Evolutionary conservation across 352 stramenopile species (phyloP).

Genomic region (Globisporangium viniferum): DNA sequence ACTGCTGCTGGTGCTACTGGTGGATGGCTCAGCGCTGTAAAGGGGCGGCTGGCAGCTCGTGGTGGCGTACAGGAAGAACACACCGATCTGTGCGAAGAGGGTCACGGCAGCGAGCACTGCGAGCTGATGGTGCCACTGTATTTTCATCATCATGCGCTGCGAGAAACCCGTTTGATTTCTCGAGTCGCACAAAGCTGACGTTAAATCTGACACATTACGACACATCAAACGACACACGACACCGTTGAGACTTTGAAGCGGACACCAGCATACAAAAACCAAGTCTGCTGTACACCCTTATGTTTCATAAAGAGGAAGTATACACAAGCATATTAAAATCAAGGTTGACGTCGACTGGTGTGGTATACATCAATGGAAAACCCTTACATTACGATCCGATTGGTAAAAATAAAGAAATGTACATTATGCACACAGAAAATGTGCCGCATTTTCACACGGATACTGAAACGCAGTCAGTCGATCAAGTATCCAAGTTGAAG

Average conservation of each 20-base stretch:
- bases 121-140: constrained; percentile 18
- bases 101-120: constrained; percentile 21
- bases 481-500: neutral
- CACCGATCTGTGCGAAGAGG: constrained; percentile 40
- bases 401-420: too few relatives aligned
- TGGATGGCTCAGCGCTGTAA: neutral
- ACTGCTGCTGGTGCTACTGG: neutral
- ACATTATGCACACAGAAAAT: too few relatives aligned
- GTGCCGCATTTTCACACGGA: too few relatives aligned
- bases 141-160: neutral
- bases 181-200: too few relatives aligned
- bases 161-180: neutral
- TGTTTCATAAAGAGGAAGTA: too few relatives aligned
- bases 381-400: too few relatives aligned
- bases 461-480: too few relatives aligned
- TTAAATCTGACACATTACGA: neutral
- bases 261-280: too few relatives aligned
- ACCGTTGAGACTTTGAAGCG: neutral
- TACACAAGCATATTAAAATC: too few relatives aligned
- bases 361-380: too few relatives aligned
- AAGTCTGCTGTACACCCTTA: too few relatives aligned
- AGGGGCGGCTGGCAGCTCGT: constrained; percentile 18
- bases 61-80: constrained; percentile 64
- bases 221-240: neutral
- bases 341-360: too few relatives aligned